Percentiles rank a stretch among this genome's conserved stretches.
These are phyloP conservation scores for Aureobasidium sp. DNA, from an alignment of 2,329 filamentous ascomycete genomes.

Conservation along the genomic window DNA sequence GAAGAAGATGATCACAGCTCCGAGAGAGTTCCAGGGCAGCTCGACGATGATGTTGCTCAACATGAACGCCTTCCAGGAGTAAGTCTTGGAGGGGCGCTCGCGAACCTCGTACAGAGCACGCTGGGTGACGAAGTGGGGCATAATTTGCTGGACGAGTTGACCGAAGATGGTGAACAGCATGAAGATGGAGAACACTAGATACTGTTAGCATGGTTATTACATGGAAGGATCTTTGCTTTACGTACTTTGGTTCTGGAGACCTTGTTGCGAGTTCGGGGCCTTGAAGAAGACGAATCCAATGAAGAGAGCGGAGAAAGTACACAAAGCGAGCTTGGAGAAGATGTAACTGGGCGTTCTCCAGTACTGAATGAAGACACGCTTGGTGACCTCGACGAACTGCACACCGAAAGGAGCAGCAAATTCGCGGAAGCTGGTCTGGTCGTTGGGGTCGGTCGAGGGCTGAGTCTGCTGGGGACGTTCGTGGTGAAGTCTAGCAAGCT, in stretches of 20 bases:
- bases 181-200: conserved; percentile 51
- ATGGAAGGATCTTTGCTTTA: too few relatives aligned
- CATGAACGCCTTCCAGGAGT: conserved; percentile 81
- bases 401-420: conserved; percentile 67
- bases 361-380: conserved; percentile 82
- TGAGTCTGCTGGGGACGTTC: conserved; percentile 29
- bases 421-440: conserved; percentile 50
- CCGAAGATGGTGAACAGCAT: conserved; percentile 75
- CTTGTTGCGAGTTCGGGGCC: conserved; percentile 63
- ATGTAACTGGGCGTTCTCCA: conserved; percentile 87
- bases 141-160: conserved; percentile 65
- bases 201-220: neutral
- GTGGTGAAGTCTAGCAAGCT: conserved; percentile 38
- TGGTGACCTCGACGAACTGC: conserved; percentile 60
- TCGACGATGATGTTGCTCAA: conserved; percentile 76
- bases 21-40: conserved; percentile 72
- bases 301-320: conserved; percentile 59
- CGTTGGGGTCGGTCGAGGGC: conserved; percentile 13
- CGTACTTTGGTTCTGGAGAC: conserved; percentile 68
- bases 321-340: conserved; percentile 69
- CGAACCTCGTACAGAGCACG: conserved; percentile 76
- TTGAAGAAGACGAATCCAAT: conserved; percentile 71
- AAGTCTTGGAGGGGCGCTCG: conserved; percentile 75
- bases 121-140: conserved; percentile 80
- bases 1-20: conserved; percentile 68